Evolutionary conservation across 306 rosid species (phyloP).

Genomic region (Dalbergia oliveri): DNA sequence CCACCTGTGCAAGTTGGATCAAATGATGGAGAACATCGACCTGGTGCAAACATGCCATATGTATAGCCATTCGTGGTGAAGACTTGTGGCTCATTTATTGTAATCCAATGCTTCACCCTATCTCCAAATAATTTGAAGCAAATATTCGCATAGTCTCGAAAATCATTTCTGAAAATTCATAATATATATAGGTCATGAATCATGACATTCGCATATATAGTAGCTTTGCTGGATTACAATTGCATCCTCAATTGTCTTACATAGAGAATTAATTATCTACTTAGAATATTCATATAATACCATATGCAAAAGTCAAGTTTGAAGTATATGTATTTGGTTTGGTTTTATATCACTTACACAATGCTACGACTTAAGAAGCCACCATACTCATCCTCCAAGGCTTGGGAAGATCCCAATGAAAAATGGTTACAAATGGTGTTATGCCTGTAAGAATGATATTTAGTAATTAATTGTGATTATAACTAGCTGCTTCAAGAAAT

Average conservation of each 20-base stretch:
- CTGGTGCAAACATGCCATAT: conserved; percentile 41
- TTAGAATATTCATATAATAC: no score
- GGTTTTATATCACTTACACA: conserved; percentile 50
- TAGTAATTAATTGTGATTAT: neutral
- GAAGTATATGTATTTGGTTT: no score
- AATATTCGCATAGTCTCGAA: conserved; percentile 55
- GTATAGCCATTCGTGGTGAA: conserved; percentile 49
- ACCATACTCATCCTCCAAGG: conserved; percentile 63
- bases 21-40: conserved; percentile 58
- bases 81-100: conserved; percentile 59
- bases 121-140: conserved; percentile 69
- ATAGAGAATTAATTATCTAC: no score
- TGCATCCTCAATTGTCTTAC: no score
- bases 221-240: no score
- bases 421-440: conserved; percentile 63
- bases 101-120: conserved; percentile 70
- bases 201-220: neutral
- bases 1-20: conserved; percentile 56
- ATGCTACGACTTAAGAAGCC: conserved; percentile 60
- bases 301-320: no score
- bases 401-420: conserved; percentile 77
- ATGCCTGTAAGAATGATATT: conserved; percentile 37
- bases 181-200: neutral
- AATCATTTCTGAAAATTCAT: conserved; percentile 50
- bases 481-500: neutral